These are phyloP conservation scores for Chalciporus pseudorubinellus DNA, from an alignment of 768 basidiomycete genomes.

Conservation along the genomic window DNA sequence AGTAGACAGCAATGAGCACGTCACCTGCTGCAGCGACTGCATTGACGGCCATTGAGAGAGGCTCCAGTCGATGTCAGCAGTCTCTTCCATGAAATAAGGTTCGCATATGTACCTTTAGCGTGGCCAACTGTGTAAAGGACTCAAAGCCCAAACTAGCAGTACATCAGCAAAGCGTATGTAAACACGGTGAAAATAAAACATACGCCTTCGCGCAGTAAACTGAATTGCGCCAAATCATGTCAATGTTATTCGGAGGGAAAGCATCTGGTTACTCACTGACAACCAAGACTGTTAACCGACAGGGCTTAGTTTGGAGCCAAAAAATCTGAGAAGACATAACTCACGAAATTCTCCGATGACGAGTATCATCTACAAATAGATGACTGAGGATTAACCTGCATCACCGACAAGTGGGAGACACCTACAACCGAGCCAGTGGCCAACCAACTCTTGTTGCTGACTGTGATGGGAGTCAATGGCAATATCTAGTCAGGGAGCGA, in stretches of 20 bases:
- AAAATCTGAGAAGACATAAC: not conserved
- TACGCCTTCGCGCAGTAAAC: constrained; percentile 39
- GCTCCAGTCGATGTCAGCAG: constrained; percentile 6
- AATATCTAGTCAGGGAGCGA: not conserved
- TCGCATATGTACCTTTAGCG: constrained; percentile 39
- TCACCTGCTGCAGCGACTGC: constrained; percentile 47
- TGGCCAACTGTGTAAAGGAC: constrained; percentile 43
- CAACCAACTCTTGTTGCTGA: constrained; percentile 46
- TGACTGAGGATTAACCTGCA: not conserved
- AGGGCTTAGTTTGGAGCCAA: constrained; percentile 1
- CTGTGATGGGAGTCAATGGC: constrained; percentile 28
- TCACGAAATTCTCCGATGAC: constrained; percentile 41
- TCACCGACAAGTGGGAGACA: not conserved
- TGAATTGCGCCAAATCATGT: constrained; percentile 13
- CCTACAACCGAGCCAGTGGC: constrained; percentile 33
- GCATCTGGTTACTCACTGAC: constrained; percentile 27
- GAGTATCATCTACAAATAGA: constrained; percentile 20
- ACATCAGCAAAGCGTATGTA: constrained; percentile 2
- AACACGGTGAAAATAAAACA: constrained; percentile 9
- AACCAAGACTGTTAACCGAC: constrained; percentile 23
- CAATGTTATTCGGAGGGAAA: not conserved
- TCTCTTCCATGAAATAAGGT: not conserved
- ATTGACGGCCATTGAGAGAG: constrained; percentile 51
- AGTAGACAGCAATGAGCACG: constrained; percentile 46
- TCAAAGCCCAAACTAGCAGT: constrained; percentile 35